Evolutionary conservation across 805 yeast species (phyloP).

Genomic region (Zygoascus tannicola): DNA sequence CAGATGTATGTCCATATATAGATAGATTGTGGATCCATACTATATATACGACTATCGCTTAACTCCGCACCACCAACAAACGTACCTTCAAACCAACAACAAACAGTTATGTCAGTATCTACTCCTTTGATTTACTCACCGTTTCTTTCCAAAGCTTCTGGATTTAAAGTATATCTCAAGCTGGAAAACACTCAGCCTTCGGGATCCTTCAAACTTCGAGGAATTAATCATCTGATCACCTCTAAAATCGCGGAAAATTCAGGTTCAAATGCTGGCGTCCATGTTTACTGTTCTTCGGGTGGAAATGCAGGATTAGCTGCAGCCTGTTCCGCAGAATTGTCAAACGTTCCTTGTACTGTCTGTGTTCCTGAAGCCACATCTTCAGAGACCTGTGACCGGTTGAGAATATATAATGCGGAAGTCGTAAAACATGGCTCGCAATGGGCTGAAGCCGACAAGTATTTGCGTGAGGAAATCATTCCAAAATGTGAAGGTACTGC

Average conservation of each 20-base stretch:
- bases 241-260: slow-evolving; percentile 32
- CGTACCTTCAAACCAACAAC: no score
- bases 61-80: no score
- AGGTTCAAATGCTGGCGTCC: slow-evolving; percentile 8
- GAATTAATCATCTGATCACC: slow-evolving; percentile 72
- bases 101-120: neutral
- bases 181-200: slow-evolving; percentile 86
- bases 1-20: no score
- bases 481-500: slow-evolving; percentile 43
- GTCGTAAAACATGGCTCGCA: slow-evolving; percentile 56
- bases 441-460: slow-evolving; percentile 73
- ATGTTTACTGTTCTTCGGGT: slow-evolving; percentile 80
- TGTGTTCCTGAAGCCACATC: slow-evolving; percentile 49
- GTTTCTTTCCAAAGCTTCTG: slow-evolving; percentile 58
- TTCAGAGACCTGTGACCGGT: slow-evolving; percentile 36
- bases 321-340: slow-evolving; percentile 70
- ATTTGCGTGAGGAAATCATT: slow-evolving; percentile 55
- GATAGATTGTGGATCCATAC: no score
- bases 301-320: slow-evolving; percentile 98
- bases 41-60: no score
- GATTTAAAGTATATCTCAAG: slow-evolving; percentile 63
- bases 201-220: slow-evolving; percentile 82
- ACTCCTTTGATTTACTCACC: slow-evolving; percentile 69
- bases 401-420: slow-evolving; percentile 40
- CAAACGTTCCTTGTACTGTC: slow-evolving; percentile 48